phyloP scores from a whole-genome alignment of 306 rosid genomes.

The Macrotyloma uniflorum region DNA sequence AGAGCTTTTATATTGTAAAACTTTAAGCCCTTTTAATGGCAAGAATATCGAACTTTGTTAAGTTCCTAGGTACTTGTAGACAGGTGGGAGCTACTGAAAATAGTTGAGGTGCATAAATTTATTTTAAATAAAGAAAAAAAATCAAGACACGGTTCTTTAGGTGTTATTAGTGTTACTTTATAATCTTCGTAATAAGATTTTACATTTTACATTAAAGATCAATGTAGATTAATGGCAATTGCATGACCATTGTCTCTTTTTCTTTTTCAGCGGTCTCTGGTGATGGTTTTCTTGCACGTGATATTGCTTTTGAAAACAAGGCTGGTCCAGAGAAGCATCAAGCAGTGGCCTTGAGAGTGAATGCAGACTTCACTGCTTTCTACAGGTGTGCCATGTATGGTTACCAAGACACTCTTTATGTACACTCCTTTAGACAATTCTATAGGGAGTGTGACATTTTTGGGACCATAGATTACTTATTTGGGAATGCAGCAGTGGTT shows the following conservation, averaged over 20 bases:
- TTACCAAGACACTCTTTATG: slow-evolving; percentile 73
- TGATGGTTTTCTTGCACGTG: slow-evolving; percentile 83
- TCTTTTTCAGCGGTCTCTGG: slow-evolving; percentile 66
- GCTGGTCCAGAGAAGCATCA: slow-evolving; percentile 80
- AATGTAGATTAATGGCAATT: neutral
- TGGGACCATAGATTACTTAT: slow-evolving; percentile 79
- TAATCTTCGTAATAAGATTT: neutral
- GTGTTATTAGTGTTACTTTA: neutral
- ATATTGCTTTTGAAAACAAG: slow-evolving; percentile 63
- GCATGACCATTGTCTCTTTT: neutral
- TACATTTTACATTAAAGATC: neutral
- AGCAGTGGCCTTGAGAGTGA: slow-evolving; percentile 77
- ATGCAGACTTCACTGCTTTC: slow-evolving; percentile 69
- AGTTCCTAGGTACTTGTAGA: neutral
- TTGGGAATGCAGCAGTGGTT: slow-evolving; percentile 81
- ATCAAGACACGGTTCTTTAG: neutral
- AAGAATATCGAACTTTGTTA: neutral
- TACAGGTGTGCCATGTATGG: slow-evolving; percentile 66
- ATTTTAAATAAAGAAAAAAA: neutral
- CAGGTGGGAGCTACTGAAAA: neutral
- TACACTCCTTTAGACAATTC: slow-evolving; percentile 81
- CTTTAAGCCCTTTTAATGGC: neutral
- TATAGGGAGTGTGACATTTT: slow-evolving; percentile 78
- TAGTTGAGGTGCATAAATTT: neutral
- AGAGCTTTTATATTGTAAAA: neutral